Evolutionary conservation across 495 filamentous ascomycete genomes (phyloP), one percentile per base, ranked within the genome.

Genomic region (Durotheca rogersii): DNA sequence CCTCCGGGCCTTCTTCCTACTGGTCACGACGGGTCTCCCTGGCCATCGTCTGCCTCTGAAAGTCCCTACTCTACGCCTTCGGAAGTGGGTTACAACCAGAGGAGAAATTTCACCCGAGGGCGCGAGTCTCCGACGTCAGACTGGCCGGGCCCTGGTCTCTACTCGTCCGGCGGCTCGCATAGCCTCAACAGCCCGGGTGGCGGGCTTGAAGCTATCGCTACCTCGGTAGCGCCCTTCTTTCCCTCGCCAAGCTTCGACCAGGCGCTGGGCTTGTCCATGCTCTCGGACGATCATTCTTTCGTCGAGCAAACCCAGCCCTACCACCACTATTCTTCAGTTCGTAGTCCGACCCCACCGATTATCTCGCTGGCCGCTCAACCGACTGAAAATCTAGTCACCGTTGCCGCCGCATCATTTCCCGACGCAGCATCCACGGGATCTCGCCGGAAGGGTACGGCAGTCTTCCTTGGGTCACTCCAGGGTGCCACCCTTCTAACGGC

Each of bases 41-140:
- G 69, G 67, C 61, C 71, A 2, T 77, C 75, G 25, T 76, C 77
- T 6, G 62, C 70, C 35, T 71, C 72, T 16, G 72, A 74, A 31
- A 80, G 77, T 57, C 70, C 62, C 19, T 75, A 70, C 52, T 78
- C 74, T 15, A 74, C 72, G 1, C 73, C 72, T 5, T 75, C 75
- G n/a, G 75, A 75, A 4, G 45, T 59, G 31, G 40, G 50, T 20
- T 54, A 58, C 25, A 36, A 41, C 27, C 56, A 58, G 25, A 36
- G 60, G 34, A 47, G 52, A 18, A 43, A 43, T 15, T 36, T 53
- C 27, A 42, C 32, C n/a, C 55, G 46, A 15, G 31, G 46, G 4
- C 58, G 34, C 37, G 53, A 56, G 14, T 65, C 62, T 4, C 62
- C 62, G 27, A 55, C 57, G 7, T 52, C 57, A 16, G 57, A 60